Evolutionary conservation across 2,329 filamentous ascomycete species (phyloP), one percentile per base, ranked within the genome.

Genomic region (Trichoderma citrinoviride): DNA sequence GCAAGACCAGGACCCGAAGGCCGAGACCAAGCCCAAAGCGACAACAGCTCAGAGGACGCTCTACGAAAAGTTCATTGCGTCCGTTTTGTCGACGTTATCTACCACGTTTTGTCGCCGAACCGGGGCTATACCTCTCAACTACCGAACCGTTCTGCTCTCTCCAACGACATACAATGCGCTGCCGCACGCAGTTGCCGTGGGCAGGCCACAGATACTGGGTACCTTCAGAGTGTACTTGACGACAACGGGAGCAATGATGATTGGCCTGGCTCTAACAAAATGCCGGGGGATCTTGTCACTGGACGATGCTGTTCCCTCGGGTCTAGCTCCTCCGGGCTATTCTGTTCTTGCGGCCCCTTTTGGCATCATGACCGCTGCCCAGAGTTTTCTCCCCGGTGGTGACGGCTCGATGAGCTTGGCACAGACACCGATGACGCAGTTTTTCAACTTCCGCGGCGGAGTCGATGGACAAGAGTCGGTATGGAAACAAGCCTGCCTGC

Each of bases 201-300:
- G 68, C 50, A 66, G 65, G 14, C 65, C 70, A 17, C 72, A 73
- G 15, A 66, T 82, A 3, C 73, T 84, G 23, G 84, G 81, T 3
- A 85, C 82, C 7, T 78, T 87, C 17, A 80, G 81, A 54, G 78
- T 82, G 8, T 84, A 85, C 67, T 71, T 87, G 57, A 87, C 85
- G 6, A 86, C 83, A 1, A 83, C 82, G 0, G 85, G 85, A 2
- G 79, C 79, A 12, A 75, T 87, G 7, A 73, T 87, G 15, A 75
- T 86, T 27, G 80, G 79, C 47, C 70, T 87, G 27, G 78, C 77
- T 44, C 77, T 85, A 55, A 78, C 81, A 3, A 71, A 78, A 44
- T 81, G 83, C 47, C 76, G 79, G 43, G 83, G 81, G 7, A 73
- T 87, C 44, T 71, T 80, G 15, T 78, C 78, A 1, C 75, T 82